Conservation (phyloP, 345 rosid species). For the Zanthoxylum bungeanum region DNA sequence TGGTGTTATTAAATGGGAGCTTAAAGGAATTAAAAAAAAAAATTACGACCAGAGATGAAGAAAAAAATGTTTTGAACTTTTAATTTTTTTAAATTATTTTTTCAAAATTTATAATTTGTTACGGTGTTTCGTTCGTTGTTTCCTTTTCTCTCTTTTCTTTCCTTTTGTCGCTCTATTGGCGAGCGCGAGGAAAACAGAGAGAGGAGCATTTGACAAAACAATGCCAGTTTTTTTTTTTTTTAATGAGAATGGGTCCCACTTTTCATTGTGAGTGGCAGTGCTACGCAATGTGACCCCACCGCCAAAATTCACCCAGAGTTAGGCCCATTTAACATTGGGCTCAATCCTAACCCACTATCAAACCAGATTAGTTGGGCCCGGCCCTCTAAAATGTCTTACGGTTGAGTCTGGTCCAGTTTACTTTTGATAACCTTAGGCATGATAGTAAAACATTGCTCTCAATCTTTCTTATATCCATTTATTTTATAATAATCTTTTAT, state of each 20-base stretch:
- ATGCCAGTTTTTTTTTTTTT: neutral
- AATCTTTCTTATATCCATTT: too few relatives aligned
- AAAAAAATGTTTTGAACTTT: neutral
- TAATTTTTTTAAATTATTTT: neutral
- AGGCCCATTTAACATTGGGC: too few relatives aligned
- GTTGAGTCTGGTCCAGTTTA: too few relatives aligned
- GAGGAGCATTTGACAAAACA: neutral
- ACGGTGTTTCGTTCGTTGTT: neutral
- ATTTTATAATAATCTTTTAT: too few relatives aligned
- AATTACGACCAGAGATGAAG: neutral
- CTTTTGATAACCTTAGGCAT: too few relatives aligned
- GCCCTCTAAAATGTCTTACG: too few relatives aligned
- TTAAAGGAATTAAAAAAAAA: neutral
- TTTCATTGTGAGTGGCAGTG: too few relatives aligned
- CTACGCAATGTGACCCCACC: too few relatives aligned
- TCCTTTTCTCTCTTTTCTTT: neutral
- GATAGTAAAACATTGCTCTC: too few relatives aligned
- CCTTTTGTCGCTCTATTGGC: slow-evolving; percentile 6
- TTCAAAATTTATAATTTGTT: neutral
- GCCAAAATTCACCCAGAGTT: too few relatives aligned
- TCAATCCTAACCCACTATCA: too few relatives aligned
- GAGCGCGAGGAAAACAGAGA: slow-evolving; percentile 13
- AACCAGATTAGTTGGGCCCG: too few relatives aligned
- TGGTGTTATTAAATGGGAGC: neutral
- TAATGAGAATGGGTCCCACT: neutral